Base-by-base conservation (phyloP, 768 basidiomycete species). In the Russula dissimulans region DNA sequence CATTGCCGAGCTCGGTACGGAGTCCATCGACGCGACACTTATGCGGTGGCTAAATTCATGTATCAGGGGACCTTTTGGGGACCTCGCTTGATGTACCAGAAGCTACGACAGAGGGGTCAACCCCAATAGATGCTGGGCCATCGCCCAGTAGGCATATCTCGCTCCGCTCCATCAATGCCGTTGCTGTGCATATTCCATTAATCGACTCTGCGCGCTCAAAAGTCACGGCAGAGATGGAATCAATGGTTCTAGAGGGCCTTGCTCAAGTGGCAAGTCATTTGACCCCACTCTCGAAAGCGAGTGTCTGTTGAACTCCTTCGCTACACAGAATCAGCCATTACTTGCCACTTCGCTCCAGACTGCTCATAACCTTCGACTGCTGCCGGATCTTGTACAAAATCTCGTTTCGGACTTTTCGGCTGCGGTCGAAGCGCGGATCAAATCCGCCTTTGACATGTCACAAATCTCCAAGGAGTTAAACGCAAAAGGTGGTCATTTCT, bases 331-430 rank as follows among this genome's bases (percentile, higher is more conserved):
- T 68, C 93, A 91, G 73, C 84, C 92, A 1, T 73, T 95, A 17
- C 79, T 99, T 1, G 92, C 95, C 0, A 94, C 92, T 1, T 92
- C 95, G 0, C 78, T 99, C 12, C 97, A 98, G 77, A 97, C 93
- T 1, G 94, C 95, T 4, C 89, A 92, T 72, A 99, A 97, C 69
- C 81, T 99, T 14, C 80, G 87, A 32, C 81, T 90, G 15, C 78
- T 99, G 11, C 90, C 95, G 0, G 80, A 83, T 29, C 80, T 97
- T 6, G 89, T 97, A 4, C 83, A 87, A 59, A 81, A 82, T 54
- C 80, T 98, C 2, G 75, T 97, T 17, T 73, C 74, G 5, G 91
- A 95, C 70, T 75, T 97, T 8, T 89, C 86, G 18, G 85, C 90
- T 50, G 85, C 87, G 0, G 87, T 97, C 4, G 89, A 92, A 65